A percentile compares a stretch with the other conserved stretches of the same genome.
These are phyloP conservation scores for Talaromyces wortmannii DNA, from an alignment of 495 filamentous ascomycete species.

Conservation along the genomic window DNA sequence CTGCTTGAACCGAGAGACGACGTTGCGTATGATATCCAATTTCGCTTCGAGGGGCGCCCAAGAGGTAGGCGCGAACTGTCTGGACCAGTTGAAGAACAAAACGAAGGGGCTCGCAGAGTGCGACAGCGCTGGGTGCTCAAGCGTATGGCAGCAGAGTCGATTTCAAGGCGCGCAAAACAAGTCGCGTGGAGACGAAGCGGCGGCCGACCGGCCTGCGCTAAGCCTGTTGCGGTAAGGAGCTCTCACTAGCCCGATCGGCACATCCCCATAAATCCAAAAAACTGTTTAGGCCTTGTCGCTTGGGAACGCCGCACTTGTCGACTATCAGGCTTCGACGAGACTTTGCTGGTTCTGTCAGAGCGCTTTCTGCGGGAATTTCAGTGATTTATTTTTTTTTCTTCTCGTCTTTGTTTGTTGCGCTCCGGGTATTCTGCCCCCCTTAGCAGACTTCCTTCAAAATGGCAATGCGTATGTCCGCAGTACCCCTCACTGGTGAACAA, in stretches of 20 bases:
- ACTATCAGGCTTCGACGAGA: background rate
- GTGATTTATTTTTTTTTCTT: conserved; percentile 6
- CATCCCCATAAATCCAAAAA: background rate
- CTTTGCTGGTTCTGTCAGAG: background rate
- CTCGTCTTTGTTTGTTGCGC: background rate
- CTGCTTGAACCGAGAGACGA: background rate
- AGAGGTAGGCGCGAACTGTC: background rate
- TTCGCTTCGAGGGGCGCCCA: conserved; percentile 3
- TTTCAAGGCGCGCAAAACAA: background rate
- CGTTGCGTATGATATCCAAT: background rate
- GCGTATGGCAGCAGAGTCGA: background rate
- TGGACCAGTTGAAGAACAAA: background rate
- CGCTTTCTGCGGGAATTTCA: background rate
- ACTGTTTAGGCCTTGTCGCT: conserved; percentile 11
- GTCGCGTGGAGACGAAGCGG: conserved; percentile 13
- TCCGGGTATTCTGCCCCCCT: conserved; percentile 8
- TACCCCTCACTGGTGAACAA: conserved; percentile 27
- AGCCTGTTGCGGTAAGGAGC: conserved; percentile 5
- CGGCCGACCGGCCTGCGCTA: conserved; percentile 1
- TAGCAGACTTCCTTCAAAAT: conserved; percentile 43
- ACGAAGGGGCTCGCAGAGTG: background rate
- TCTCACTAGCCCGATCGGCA: conserved; percentile 2
- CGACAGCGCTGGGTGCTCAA: background rate
- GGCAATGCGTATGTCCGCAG: conserved; percentile 55
- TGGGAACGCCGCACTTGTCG: conserved; percentile 1